A percentile compares a stretch with the other conserved stretches of the same genome.
Conservation (phyloP, 208 protist genomes). For the Wallacemonas sp. region DNA sequence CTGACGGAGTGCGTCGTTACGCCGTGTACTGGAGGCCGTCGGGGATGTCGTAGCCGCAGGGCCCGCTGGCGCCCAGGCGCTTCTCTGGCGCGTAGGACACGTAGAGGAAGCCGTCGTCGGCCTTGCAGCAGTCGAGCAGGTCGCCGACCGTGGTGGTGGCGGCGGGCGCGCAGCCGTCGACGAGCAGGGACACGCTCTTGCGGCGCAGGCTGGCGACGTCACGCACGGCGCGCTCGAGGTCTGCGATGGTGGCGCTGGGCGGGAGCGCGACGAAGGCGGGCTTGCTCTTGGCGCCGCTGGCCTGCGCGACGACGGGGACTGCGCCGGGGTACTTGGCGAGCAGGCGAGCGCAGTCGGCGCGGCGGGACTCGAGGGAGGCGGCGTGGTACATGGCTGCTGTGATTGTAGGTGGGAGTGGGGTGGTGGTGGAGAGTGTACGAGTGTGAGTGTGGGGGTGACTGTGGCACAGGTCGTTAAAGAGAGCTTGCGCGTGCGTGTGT, state of each 20-base stretch:
- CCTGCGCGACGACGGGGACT: slow-evolving; percentile 23
- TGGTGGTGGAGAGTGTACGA: neutral
- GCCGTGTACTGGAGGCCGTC: neutral
- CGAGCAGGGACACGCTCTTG: neutral
- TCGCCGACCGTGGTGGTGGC: slow-evolving; percentile 14
- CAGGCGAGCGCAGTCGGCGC: slow-evolving; percentile 24
- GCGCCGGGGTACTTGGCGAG: slow-evolving; percentile 24
- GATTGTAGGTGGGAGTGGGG: neutral
- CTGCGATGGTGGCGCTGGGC: slow-evolving; percentile 17
- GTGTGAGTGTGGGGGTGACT: neutral
- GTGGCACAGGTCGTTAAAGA: neutral
- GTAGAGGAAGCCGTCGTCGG: slow-evolving; percentile 25
- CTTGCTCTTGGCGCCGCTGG: slow-evolving; percentile 22
- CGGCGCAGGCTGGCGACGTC: slow-evolving; percentile 17
- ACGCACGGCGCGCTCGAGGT: neutral
- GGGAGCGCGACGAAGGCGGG: slow-evolving; percentile 21
- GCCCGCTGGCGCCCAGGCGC: neutral
- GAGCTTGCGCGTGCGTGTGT: no score
- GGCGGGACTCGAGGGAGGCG: slow-evolving; percentile 19
- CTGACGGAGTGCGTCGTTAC: no score
- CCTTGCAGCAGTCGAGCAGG: slow-evolving; percentile 21
- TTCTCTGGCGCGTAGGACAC: slow-evolving; percentile 14
- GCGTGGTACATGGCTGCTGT: slow-evolving; percentile 11
- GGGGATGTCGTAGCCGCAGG: neutral
- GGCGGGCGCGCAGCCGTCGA: slow-evolving; percentile 7